Evolutionary conservation across 805 yeast genomes (phyloP), one percentile per base, ranked within the genome.

Genomic region (Yarrowia keelungensis): DNA sequence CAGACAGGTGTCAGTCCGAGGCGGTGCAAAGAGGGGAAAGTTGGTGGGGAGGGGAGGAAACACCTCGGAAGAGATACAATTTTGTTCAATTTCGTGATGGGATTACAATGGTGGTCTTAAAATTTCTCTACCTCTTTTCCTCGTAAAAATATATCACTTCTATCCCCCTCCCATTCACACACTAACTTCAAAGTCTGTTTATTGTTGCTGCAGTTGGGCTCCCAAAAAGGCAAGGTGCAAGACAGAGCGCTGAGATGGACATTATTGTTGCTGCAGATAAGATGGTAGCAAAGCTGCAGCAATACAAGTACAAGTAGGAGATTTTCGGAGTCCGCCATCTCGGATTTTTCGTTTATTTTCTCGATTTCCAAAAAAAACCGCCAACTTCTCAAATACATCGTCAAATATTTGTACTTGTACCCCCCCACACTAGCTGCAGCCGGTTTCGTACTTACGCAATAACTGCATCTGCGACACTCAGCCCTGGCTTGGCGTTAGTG

Each of bases 201-300:
- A 53, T 53, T 53, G 59, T 53, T 53, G 59, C 59, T 53, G 59
- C 59, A 53, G 59, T 45, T 35, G 16, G 8, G 16, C 32, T 53
- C 59, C 59, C 59, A 53, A 53, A 53, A 10, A 22, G 59, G 59
- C 45, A 53, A 19, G 58, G 43, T 11, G 32, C 35, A 38, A 51
- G 45, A 9, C 9, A 8, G n/a, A 14, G 14, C 4, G n/a, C 16
- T 4, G 4, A 8, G 45, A 53, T 14, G 7, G 43, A 36, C 58
- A 8, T 19, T n/a, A 3, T 32, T n/a, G 41, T 4, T 50, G 41
- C 41, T 35, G 39, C 41, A 35, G 32, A 26, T 26, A 26, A 26
- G n/a, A 15, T 10, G 56, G 15, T 46, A n/a, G 9, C n/a, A n/a
- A 42, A 42, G 5, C 16, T 9, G 19, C 9, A 43, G 47, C 47